These are phyloP conservation scores for Phytopythium mirpurense DNA, from an alignment of 352 stramenopile species.

Conservation along the genomic window DNA sequence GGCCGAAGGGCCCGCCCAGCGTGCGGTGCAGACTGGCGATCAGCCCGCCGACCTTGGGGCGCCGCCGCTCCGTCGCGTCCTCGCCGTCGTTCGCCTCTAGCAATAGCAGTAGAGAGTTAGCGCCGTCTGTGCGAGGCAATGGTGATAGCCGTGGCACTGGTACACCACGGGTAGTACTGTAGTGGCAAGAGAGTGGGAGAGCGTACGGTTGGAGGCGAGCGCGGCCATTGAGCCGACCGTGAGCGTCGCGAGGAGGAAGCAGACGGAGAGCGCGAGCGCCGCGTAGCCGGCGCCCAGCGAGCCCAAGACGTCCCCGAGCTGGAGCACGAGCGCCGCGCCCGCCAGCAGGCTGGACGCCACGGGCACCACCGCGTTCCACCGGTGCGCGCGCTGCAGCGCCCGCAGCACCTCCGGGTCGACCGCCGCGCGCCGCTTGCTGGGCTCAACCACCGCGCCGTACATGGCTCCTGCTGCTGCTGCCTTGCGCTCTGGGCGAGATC, in stretches of 20 bases:
- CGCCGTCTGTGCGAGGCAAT: neutral
- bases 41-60: constrained; percentile 11
- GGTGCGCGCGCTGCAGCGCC: constrained; percentile 11
- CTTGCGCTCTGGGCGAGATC: too few species aligned
- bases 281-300: constrained; percentile 20
- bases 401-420: constrained; percentile 5
- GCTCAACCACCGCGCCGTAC: neutral
- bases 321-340: constrained; percentile 51
- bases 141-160: too few species aligned
- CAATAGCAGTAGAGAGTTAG: neutral
- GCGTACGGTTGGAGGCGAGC: constrained; percentile 22
- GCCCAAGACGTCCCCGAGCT: constrained; percentile 35
- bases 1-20: constrained; percentile 23
- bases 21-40: constrained; percentile 22
- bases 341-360: constrained; percentile 47
- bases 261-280: constrained; percentile 17
- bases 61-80: neutral
- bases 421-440: neutral
- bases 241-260: constrained; percentile 38
- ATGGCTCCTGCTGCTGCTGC: neutral
- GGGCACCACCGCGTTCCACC: constrained; percentile 32
- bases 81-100: neutral
- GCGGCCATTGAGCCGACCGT: constrained; percentile 47
- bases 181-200: neutral
- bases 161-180: too few species aligned